phyloP scores from a whole-genome alignment of 192 early-diverging fungal species.

The Coemansia sp. region DNA sequence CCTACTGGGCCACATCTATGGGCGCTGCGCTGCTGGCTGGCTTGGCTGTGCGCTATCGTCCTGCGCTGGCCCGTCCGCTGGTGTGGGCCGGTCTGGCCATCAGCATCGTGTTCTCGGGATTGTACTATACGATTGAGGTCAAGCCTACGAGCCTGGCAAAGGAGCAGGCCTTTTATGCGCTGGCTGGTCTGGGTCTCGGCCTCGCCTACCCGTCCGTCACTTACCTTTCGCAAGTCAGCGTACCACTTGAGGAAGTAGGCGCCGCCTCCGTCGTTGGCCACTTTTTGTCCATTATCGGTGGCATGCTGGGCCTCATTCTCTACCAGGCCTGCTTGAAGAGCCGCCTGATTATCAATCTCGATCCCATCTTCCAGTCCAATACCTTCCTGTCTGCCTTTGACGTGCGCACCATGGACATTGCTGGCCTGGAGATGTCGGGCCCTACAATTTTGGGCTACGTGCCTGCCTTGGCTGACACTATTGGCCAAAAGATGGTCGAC shows the following conservation, averaged over 20 bases:
- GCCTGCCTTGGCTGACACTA: conserved; percentile 17
- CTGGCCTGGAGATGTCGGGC: conserved; percentile 35
- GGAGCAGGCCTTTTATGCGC: conserved; percentile 42
- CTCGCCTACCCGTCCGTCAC: conserved; percentile 32
- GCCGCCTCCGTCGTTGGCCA: conserved; percentile 38
- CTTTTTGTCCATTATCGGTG: conserved; percentile 52
- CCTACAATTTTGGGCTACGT: conserved; percentile 25
- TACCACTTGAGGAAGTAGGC: conserved; percentile 33
- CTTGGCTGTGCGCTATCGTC: conserved; percentile 7
- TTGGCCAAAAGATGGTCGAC: conserved; percentile 30
- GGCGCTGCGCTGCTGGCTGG: conserved; percentile 34
- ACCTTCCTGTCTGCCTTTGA: conserved; percentile 28
- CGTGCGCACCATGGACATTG: conserved; percentile 46
- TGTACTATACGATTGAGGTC: conserved; percentile 42
- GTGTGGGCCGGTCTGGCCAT: conserved; percentile 36
- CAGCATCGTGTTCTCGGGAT: conserved; percentile 35
- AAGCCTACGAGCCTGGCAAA: conserved; percentile 16
- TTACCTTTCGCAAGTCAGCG: conserved; percentile 41
- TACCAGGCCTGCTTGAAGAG: conserved; percentile 55
- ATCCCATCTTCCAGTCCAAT: conserved; percentile 28
- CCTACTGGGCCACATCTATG: conserved; percentile 44
- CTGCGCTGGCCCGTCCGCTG: conserved; percentile 27
- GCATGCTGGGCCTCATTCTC: conserved; percentile 51
- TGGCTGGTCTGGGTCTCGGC: conserved; percentile 42
- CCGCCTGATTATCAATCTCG: conserved; percentile 35